Evolutionary conservation across 148 eudicot species (phyloP).

Genomic region (Rheum nobile): DNA sequence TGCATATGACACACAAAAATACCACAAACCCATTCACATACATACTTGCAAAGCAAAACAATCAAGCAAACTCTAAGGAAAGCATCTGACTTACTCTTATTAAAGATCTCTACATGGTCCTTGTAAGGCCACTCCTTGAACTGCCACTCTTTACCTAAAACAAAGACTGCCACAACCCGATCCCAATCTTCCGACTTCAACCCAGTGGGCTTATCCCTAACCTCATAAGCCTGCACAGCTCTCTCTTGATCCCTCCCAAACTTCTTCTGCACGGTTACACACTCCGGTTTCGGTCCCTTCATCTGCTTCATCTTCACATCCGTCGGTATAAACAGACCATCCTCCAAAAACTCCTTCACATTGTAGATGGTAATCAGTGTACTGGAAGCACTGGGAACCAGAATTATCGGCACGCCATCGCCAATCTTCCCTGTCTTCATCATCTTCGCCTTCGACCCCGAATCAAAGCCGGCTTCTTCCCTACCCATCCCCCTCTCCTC

Average conservation of each 20-base stretch:
- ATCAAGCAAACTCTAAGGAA: not conserved
- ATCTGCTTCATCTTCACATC: conserved; percentile 82
- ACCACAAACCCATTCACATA: not conserved
- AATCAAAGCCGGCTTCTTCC: conserved; percentile 32
- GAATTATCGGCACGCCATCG: conserved; percentile 88
- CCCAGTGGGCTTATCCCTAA: conserved; percentile 85
- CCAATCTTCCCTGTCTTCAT: conserved; percentile 59
- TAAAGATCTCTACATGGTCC: conserved; percentile 87
- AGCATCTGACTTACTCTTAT: conserved; percentile 39
- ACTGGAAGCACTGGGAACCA: conserved; percentile 82
- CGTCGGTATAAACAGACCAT: conserved; percentile 73
- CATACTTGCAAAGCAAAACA: not conserved
- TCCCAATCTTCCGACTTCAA: conserved; percentile 91
- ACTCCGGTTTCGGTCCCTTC: conserved; percentile 85
- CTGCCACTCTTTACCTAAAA: conserved; percentile 95
- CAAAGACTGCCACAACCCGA: conserved; percentile 89
- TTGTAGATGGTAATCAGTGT: conserved; percentile 88
- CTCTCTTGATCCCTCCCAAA: conserved; percentile 73
- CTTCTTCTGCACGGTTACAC: conserved; percentile 96
- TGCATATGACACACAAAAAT: too few species aligned
- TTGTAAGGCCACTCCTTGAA: conserved; percentile 91
- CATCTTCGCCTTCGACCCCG: conserved; percentile 48
- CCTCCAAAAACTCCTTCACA: conserved; percentile 96
- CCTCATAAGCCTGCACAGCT: conserved; percentile 86
- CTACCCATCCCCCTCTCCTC: conserved; percentile 32